Evolutionary conservation across 1,284 basidiomycete species (phyloP), one percentile per base, ranked within the genome.

Genomic region (Trichosporon asahii): DNA sequence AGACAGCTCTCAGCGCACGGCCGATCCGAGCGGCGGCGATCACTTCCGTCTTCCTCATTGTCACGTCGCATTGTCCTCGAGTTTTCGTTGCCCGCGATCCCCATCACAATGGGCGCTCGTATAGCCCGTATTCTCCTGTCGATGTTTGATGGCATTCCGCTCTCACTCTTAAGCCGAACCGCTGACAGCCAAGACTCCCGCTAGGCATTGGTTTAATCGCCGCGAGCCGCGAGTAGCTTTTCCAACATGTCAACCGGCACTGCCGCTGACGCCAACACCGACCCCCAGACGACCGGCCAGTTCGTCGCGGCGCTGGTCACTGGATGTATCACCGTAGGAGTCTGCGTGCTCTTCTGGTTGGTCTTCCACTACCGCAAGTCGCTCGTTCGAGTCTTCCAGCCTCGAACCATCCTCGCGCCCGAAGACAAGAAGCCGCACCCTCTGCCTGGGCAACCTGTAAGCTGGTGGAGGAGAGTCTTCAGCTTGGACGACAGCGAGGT

Each of bases 251-350:
- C 61, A n/a, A 35, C 49, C 40, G 44, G 21, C 44, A 55, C 31
- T 12, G n/a, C 55, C 6, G 14, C 29, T 2, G 35, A 67, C 11
- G 66, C 53, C 64, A 66, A 68, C 27, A 40, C 77, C 9, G 5
- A 61, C 14, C 27, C 57, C 27, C 64, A 76, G 18, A 72, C 79
- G 21, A 83, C 82, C 40, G 60, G 75, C 3, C 74, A 77, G 12
- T 84, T 84, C 72, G 71, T 83, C 66, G 68, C 83, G 3, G 83
- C 83, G n/a, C 74, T 84, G 21, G 80, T 84, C 31, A 71, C 74
- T 0, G 83, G 78, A 35, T 72, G 70, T 27, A 77, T 81, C 72
- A 78, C 79, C 33, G 77, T 82, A 31, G 81, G 79, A 44, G 80
- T 68, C 2, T 76, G 80, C 49, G 65, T 73, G 0, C 64, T 70